A percentile compares a stretch with the other conserved stretches of the same genome.
Conservation (phyloP, 2,329 filamentous ascomycete species). For the Aureobasidium mangrovei region DNA sequence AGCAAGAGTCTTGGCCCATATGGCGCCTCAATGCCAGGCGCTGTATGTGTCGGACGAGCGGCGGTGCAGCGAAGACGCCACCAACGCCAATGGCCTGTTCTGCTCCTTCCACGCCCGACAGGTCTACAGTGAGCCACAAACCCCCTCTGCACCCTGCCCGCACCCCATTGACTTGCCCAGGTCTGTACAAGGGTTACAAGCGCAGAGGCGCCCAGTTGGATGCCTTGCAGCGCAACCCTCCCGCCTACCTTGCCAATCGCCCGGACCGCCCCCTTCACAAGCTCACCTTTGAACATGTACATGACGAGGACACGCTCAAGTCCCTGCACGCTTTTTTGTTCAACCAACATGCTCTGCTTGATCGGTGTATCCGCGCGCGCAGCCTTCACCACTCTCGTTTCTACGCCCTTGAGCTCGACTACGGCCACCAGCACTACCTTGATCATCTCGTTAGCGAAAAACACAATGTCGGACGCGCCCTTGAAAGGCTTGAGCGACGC, state of each 20-base stretch:
- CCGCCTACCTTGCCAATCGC: conserved; percentile 29
- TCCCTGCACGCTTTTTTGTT: conserved; percentile 37
- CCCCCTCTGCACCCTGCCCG: not conserved
- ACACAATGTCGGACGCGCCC: conserved; percentile 29
- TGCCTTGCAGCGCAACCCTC: conserved; percentile 26
- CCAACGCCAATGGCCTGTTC: conserved; percentile 34
- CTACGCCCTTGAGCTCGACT: conserved; percentile 35
- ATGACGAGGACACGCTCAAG: conserved; percentile 30
- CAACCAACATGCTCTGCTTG: conserved; percentile 29
- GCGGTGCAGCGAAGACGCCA: conserved; percentile 30
- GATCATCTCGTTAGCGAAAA: conserved; percentile 31
- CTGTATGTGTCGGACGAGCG: conserved; percentile 31
- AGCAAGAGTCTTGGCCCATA: not conserved
- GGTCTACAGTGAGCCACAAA: conserved; percentile 23
- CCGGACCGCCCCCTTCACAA: conserved; percentile 30
- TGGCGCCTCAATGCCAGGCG: conserved; percentile 17
- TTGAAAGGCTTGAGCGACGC: conserved; percentile 37
- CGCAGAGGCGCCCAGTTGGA: conserved; percentile 39
- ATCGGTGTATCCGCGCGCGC: conserved; percentile 35
- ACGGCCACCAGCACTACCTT: conserved; percentile 36
- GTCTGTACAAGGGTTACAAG: conserved; percentile 44
- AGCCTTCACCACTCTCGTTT: conserved; percentile 37
- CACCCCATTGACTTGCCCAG: conserved; percentile 15
- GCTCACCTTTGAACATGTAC: conserved; percentile 32
- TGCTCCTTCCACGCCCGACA: conserved; percentile 36